These are phyloP conservation scores for Lyophyllum decastes DNA, from an alignment of 768 basidiomycete species.

Conservation along the genomic window DNA sequence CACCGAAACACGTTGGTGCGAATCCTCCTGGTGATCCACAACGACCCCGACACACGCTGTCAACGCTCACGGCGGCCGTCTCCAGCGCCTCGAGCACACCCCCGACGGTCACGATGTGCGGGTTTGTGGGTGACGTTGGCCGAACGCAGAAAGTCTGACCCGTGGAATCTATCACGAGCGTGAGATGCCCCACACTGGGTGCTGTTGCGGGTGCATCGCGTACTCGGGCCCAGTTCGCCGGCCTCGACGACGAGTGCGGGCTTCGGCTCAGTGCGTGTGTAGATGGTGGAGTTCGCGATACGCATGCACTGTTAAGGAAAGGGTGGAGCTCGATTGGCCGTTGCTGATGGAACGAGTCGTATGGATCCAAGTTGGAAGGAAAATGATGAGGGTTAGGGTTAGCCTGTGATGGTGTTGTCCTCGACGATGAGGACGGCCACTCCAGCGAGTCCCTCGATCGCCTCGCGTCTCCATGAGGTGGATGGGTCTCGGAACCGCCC, in stretches of 20 bases:
- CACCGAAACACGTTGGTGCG: background rate
- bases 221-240: background rate
- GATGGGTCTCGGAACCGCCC: background rate
- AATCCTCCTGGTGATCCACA: background rate
- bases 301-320: background rate
- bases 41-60: background rate
- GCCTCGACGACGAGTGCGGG: background rate
- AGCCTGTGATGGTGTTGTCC: background rate
- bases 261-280: background rate
- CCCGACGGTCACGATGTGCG: background rate
- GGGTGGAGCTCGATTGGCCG: background rate
- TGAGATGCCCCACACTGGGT: background rate
- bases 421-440: background rate
- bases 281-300: background rate
- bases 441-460: background rate
- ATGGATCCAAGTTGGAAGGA: background rate
- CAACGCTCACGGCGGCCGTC: background rate
- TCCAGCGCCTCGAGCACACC: background rate
- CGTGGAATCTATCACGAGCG: slow-evolving; percentile 1
- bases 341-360: background rate
- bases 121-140: background rate
- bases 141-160: slow-evolving; percentile 6
- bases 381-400: background rate
- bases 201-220: background rate
- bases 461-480: background rate